These are phyloP conservation scores for Mucor indicus DNA, from an alignment of 371 early-diverging fungal genomes.

Conservation along the genomic window DNA sequence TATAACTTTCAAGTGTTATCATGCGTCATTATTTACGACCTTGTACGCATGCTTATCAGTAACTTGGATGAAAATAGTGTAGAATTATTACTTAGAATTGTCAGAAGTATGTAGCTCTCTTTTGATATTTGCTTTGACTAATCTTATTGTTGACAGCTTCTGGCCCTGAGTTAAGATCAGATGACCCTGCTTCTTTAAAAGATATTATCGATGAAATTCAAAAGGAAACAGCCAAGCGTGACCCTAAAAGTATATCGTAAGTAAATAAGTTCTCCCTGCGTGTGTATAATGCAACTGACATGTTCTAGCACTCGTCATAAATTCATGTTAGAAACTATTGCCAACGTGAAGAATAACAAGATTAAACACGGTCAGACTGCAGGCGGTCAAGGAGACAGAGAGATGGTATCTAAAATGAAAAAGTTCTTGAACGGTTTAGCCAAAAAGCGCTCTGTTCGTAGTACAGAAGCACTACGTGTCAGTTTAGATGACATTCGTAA, in stretches of 20 bases:
- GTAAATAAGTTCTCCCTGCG: slow-evolving; percentile 1
- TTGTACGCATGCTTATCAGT: slow-evolving; percentile 69
- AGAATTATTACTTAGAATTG: slow-evolving; percentile 81
- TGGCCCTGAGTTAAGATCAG: slow-evolving; percentile 86
- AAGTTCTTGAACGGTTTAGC: slow-evolving; percentile 73
- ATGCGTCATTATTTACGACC: slow-evolving; percentile 82
- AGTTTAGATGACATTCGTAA: slow-evolving; percentile 85
- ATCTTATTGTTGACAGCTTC: slow-evolving; percentile 41
- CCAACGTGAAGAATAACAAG: slow-evolving; percentile 91
- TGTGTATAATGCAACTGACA: too few relatives aligned
- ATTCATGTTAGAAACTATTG: slow-evolving; percentile 93
- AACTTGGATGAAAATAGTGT: slow-evolving; percentile 79
- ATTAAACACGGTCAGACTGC: slow-evolving; percentile 62
- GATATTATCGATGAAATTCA: slow-evolving; percentile 79
- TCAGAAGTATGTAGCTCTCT: slow-evolving; percentile 57
- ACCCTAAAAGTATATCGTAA: slow-evolving; percentile 45
- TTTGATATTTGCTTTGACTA: neutral
- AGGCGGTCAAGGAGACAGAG: slow-evolving; percentile 51
- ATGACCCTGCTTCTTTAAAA: slow-evolving; percentile 89
- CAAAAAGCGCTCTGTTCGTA: slow-evolving; percentile 56
- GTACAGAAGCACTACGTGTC: slow-evolving; percentile 79
- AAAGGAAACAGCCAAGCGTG: slow-evolving; percentile 50
- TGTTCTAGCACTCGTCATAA: slow-evolving; percentile 67
- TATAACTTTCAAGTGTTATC: slow-evolving; percentile 91
- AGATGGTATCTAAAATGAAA: slow-evolving; percentile 71